phyloP scores from a whole-genome alignment of 768 basidiomycete species.

The Suillus alpinus region DNA sequence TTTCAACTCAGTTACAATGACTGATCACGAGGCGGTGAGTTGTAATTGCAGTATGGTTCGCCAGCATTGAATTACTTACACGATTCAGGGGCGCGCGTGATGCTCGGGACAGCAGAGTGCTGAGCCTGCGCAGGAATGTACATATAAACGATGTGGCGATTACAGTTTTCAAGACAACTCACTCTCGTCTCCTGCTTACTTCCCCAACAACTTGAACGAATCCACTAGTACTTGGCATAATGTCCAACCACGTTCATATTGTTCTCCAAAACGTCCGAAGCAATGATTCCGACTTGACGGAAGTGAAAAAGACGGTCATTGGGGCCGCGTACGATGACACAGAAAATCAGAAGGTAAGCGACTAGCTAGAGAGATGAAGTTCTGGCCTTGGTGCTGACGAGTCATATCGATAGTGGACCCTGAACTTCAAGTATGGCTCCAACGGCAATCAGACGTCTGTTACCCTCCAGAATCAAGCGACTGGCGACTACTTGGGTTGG shows the following conservation, averaged over 20 bases:
- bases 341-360: background rate
- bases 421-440: accelerated
- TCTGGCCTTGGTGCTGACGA: background rate
- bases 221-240: no score
- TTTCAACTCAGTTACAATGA: background rate
- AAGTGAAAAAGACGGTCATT: no score
- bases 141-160: background rate
- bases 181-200: background rate
- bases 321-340: no score
- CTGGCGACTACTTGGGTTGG: background rate
- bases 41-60: background rate
- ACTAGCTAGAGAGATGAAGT: background rate
- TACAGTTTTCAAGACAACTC: background rate
- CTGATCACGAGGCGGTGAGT: background rate
- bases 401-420: background rate
- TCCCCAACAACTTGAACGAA: no score
- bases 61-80: background rate
- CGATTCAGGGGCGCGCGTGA: background rate
- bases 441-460: no score
- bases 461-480: background rate
- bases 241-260: no score
- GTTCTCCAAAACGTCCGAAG: no score
- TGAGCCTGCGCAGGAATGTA: background rate
- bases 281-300: no score
- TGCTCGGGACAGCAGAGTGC: background rate